A percentile compares a stretch with the other conserved stretches of the same genome.
These are phyloP conservation scores for Blastocystis sp. DNA, from an alignment of 352 stramenopile genomes.

Conservation along the genomic window DNA sequence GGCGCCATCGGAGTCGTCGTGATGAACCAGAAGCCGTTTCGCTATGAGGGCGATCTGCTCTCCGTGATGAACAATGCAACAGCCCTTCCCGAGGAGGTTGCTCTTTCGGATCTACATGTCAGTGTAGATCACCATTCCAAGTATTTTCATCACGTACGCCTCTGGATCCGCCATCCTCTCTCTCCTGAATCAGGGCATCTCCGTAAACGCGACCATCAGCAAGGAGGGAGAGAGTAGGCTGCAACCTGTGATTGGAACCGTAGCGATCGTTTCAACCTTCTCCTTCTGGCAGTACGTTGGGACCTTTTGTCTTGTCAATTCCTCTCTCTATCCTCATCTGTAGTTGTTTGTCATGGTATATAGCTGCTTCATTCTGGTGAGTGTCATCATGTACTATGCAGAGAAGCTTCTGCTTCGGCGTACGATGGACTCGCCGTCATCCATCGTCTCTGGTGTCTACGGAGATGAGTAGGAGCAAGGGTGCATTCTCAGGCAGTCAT, in stretches of 20 bases:
- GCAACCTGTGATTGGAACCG: neutral
- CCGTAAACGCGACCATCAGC: neutral
- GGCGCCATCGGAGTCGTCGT: constrained; percentile 17
- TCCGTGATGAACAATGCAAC: neutral
- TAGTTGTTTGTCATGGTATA: constrained; percentile 21
- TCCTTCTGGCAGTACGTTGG: neutral
- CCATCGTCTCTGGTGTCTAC: neutral
- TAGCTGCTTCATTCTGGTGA: neutral
- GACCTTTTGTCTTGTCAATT: neutral
- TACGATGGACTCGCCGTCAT: neutral
- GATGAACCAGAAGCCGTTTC: constrained; percentile 47
- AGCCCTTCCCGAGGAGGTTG: neutral
- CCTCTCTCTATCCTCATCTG: neutral
- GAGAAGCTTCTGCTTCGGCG: neutral
- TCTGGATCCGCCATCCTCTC: neutral
- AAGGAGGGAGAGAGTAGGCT: neutral
- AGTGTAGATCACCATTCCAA: constrained; percentile 29
- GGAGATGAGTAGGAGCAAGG: neutral
- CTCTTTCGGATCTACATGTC: neutral
- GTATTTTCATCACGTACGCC: neutral
- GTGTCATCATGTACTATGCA: neutral
- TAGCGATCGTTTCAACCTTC: neutral
- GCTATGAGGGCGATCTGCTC: neutral
- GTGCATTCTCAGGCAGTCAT: neutral
- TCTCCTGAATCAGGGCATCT: neutral